Base-by-base conservation (phyloP, 1,284 basidiomycete species). In the Megacollybia platyphylla region DNA sequence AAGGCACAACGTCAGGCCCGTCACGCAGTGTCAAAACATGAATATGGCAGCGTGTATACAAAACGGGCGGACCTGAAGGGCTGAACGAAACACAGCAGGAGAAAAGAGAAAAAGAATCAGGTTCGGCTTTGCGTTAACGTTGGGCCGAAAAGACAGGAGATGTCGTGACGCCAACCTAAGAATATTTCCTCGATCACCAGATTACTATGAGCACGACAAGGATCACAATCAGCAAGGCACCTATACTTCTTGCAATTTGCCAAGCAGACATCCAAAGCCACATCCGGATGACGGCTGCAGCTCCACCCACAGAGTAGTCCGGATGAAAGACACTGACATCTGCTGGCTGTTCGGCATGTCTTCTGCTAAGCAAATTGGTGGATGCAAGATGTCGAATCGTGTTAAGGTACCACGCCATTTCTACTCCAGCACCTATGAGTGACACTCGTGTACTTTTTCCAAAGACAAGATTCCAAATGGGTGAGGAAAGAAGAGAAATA, bases 341-440 rank as follows among this genome's bases (percentile, higher is more conserved):
- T 24, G 5, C 4, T 24, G 20, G 20, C 5, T 24, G 20, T 24
- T 5, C 20, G 20, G 20, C 7, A 10, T 17, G 2, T 24, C 17
- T 11, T 34, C 26, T 34, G 31, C 7, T 11, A 34, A 34, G 15
- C 4, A 35, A 10, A 11, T 40, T 40, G 11, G 54, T 55, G 15
- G 52, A 63, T 4, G 76, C 71, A 30, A 75, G 53, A n/a, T 52
- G 52, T 44, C 72, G 63, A 50, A 83, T 70, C 44, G 56, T 57
- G 11, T 76, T 59, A n/a, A 55, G 52, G 55, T 83, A 79, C 79
- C 79, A 82, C 2, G 78, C 70, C 55, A 72, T 58, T 11, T 56
- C 57, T 7, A 67, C 55, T 2, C 77, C 68, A 1, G 73, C 78
- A 2, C 80, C 79, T 8, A 80, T 51, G 4, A 82, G 54, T 24